These are phyloP conservation scores for Withania somnifera DNA, from an alignment of 305 asterid genomes.

Conservation along the genomic window DNA sequence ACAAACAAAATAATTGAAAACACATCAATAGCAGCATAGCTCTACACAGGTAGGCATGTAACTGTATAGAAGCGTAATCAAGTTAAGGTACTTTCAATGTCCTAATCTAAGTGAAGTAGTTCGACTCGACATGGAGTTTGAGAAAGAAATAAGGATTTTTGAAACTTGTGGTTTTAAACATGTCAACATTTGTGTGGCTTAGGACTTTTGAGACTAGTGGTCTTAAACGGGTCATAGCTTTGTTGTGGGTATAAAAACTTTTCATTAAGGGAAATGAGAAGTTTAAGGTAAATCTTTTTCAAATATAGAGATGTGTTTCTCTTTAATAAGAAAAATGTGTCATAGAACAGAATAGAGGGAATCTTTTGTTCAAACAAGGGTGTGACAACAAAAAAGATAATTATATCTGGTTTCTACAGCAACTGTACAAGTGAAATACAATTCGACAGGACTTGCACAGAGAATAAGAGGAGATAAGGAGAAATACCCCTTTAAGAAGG, in stretches of 20 bases:
- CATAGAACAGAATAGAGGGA: neutral
- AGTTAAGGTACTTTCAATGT: neutral
- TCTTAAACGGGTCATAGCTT: neutral
- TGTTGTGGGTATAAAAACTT: neutral
- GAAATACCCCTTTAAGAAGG: conserved; percentile 31
- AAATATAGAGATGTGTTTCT: neutral
- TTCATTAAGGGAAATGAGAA: neutral
- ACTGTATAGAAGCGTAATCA: neutral
- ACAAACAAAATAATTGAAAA: neutral
- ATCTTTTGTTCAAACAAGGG: neutral
- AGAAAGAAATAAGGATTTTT: neutral
- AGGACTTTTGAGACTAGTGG: neutral
- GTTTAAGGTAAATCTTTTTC: neutral
- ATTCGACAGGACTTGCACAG: neutral
- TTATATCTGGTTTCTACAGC: neutral
- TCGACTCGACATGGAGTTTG: neutral
- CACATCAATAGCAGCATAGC: neutral
- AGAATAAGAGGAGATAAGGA: neutral
- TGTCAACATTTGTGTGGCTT: neutral
- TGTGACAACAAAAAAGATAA: neutral
- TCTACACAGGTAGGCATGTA: neutral
- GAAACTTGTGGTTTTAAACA: neutral
- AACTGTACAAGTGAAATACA: neutral
- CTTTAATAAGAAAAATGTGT: neutral
- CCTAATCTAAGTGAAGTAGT: neutral